Conservation (phyloP, 306 rosid species). For the Amphicarpaea edgeworthii region DNA sequence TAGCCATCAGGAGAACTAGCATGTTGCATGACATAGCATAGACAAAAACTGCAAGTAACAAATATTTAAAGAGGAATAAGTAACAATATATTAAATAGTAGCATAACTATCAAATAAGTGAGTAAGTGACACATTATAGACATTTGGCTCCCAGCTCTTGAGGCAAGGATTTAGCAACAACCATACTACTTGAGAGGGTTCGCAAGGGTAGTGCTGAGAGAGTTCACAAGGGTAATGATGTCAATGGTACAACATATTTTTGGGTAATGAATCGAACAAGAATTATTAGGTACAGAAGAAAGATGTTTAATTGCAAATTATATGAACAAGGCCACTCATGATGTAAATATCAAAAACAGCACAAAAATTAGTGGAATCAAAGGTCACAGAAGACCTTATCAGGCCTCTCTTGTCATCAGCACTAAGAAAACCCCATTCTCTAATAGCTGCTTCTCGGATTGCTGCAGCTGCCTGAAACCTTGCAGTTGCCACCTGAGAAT, state of each 20-base stretch:
- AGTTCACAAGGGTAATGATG: neutral
- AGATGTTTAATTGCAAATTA: neutral
- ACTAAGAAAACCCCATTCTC: constrained; percentile 89
- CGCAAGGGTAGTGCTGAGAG: too few relatives aligned
- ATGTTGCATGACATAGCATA: constrained; percentile 81
- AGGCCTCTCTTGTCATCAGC: constrained; percentile 76
- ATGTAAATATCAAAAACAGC: neutral
- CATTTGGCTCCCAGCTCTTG: constrained; percentile 26
- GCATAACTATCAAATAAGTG: constrained; percentile 29
- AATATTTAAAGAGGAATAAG: constrained; percentile 43
- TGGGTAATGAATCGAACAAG: constrained; percentile 1
- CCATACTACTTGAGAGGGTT: constrained; percentile 21
- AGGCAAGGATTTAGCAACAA: constrained; percentile 27
- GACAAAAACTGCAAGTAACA: constrained; percentile 81
- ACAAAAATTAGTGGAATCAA: constrained; percentile 13
- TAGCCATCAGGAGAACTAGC: constrained; percentile 80
- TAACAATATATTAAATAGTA: constrained; percentile 11
- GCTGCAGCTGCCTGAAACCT: constrained; percentile 97
- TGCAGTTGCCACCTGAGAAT: constrained; percentile 79
- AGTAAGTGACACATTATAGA: constrained; percentile 19
- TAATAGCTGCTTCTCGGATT: constrained; percentile 87
- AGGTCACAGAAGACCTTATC: constrained; percentile 66
- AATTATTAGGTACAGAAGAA: neutral
- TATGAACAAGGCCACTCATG: constrained; percentile 10
- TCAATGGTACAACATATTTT: constrained; percentile 4